Evolutionary conservation across 257 asterid genomes (phyloP).

Genomic region (Knoxia roxburghii): DNA sequence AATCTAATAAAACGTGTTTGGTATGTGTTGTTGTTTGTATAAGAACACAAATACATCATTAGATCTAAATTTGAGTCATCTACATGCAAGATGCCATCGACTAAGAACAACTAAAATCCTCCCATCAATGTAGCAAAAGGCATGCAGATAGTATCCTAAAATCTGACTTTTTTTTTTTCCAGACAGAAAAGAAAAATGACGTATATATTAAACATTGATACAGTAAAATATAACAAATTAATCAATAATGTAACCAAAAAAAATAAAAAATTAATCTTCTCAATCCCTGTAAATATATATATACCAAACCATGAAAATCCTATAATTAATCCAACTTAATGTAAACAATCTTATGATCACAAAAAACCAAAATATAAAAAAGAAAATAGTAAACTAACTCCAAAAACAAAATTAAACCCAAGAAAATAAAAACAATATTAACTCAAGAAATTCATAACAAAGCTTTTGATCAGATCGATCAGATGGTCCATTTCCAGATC

Average conservation of each 20-base stretch:
- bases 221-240: no score
- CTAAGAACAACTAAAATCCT: no score
- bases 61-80: background rate
- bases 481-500: conserved; percentile 46
- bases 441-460: background rate
- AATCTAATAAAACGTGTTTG: no score
- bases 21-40: no score
- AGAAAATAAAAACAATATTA: background rate
- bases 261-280: background rate
- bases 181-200: no score
- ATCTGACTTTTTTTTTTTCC: no score
- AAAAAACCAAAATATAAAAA: background rate
- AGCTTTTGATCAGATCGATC: conserved; percentile 19
- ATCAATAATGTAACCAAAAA: background rate
- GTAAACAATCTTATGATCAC: conserved; percentile 11
- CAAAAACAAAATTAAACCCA: background rate
- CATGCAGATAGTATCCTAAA: no score
- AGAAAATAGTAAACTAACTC: conserved; percentile 1
- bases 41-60: no score
- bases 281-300: conserved; percentile 6
- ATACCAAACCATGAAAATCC: conserved; percentile 4
- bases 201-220: no score
- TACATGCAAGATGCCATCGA: no score
- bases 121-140: no score
- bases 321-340: conserved; percentile 4